Evolutionary conservation across 306 rosid genomes (phyloP).

Genomic region (Phaseolus lunatus): DNA sequence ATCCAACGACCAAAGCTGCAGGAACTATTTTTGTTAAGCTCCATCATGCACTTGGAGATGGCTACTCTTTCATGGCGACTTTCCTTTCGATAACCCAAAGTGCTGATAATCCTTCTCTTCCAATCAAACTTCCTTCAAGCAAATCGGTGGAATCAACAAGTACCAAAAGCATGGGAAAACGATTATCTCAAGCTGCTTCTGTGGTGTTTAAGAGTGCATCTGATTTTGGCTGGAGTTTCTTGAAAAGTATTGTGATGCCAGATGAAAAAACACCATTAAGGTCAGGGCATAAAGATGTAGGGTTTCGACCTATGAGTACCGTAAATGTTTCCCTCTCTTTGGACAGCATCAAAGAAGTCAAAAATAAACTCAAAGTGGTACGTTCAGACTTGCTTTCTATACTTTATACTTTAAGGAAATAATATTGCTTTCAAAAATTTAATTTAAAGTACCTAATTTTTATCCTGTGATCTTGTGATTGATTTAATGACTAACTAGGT

Average conservation of each 20-base stretch:
- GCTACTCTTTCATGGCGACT: conserved; percentile 55
- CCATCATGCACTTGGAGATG: conserved; percentile 67
- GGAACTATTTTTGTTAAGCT: conserved; percentile 46
- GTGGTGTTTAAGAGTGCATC: conserved; percentile 1
- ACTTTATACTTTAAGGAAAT: too few species aligned
- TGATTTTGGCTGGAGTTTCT: conserved; percentile 40
- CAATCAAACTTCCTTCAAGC: conserved; percentile 53
- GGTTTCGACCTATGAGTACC: conserved; percentile 38
- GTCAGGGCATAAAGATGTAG: conserved; percentile 43
- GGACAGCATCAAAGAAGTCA: conserved; percentile 49
- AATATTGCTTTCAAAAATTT: too few species aligned
- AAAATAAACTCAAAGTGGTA: conserved; percentile 58
- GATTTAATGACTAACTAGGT: too few species aligned
- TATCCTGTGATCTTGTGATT: too few species aligned
- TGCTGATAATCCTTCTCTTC: conserved; percentile 52
- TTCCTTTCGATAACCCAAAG: conserved; percentile 50
- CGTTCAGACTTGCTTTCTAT: neutral
- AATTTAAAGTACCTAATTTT: too few species aligned
- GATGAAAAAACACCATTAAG: conserved; percentile 57
- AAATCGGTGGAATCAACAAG: neutral
- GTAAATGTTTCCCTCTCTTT: conserved; percentile 43
- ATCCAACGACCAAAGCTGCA: conserved; percentile 51
- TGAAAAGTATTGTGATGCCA: conserved; percentile 29
- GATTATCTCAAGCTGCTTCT: neutral
- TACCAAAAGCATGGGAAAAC: neutral